Percentiles rank a stretch among this genome's conserved stretches.
phyloP scores from a whole-genome alignment of 805 yeast species.

The Jamesozyma spencerorum region DNA sequence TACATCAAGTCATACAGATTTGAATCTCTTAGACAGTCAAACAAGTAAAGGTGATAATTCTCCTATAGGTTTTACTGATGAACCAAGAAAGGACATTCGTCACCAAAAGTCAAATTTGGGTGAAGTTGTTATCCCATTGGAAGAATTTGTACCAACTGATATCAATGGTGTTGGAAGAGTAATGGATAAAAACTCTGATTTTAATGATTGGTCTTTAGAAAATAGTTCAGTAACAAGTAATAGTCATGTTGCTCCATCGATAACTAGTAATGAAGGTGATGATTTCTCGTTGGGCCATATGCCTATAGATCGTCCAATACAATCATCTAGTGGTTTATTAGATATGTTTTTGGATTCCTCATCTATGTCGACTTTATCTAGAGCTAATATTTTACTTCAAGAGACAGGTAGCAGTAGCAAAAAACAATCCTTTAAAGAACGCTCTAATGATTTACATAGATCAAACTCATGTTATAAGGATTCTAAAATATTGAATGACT shows the following conservation, averaged over 20 bases:
- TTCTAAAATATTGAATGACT: slow-evolving; percentile 1
- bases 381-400: slow-evolving; percentile 12
- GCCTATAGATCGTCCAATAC: neutral
- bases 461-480: neutral
- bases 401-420: slow-evolving; percentile 6
- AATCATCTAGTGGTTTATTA: slow-evolving; percentile 30
- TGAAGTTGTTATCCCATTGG: slow-evolving; percentile 32
- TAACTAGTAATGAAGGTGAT: slow-evolving; percentile 7
- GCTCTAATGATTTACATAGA: too few species aligned
- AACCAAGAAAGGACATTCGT: too few species aligned
- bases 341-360: slow-evolving; percentile 33
- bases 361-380: slow-evolving; percentile 17
- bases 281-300: slow-evolving; percentile 2
- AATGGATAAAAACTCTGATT: slow-evolving; percentile 12
- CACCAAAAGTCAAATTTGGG: slow-evolving; percentile 25
- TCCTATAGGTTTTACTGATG: neutral
- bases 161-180: slow-evolving; percentile 27
- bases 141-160: slow-evolving; percentile 31
- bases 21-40: neutral
- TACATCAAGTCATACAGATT: slow-evolving; percentile 1
- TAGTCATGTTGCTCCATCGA: neutral
- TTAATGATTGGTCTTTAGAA: slow-evolving; percentile 3
- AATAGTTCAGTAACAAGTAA: neutral
- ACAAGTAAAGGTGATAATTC: too few species aligned
- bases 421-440: too few species aligned